Evolutionary conservation across 257 asterid genomes (phyloP), one percentile per base, ranked within the genome.

Genomic region (Solanum pinnatisectum): DNA sequence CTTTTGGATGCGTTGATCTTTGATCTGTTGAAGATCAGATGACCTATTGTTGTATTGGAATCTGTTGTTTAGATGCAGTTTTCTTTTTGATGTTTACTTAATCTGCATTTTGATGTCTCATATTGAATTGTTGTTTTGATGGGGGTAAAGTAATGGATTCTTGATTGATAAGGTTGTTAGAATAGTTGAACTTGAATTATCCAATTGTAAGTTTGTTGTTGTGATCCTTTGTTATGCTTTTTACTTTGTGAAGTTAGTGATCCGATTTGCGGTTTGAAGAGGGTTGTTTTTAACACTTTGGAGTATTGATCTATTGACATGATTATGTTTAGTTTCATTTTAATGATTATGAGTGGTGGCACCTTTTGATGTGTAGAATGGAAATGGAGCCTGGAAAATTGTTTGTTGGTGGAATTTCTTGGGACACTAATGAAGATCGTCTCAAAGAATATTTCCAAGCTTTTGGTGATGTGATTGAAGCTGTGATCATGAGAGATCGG

Each of bases 361-460:
- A 67, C 83, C 73, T 76, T 35, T 87, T 88, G 79, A 85, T 91
- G 85, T 91, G 91, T 90, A 88, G 92, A 89, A 95, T 95, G 99
- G 98, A 95, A 92, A 93, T 93, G 94, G 98, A 95, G 81, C 90
- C 94, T 81, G 96, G 98, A 35, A 96, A 96, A 90, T 36, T 96
- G 88, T 96, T 96, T 85, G 89, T 96, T 87, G 99, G 99, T 89
- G 99, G 99, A 91, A 96, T 96, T 88, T 96, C 99, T 3, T 96
- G 99, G 99, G 99, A 96, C 92, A 96, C 99, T 10, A 94, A 93
- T 87, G 99, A 96, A 87, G 98, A 95, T 88, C 98, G 98, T 12
- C 89, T 96, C 71, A 92, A 91, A 35, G 96, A 93, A 90, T 96
- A 95, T 94, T 96, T 96, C 88, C 91, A 92, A 88, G 74, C 92